Conservation (phyloP, 306 rosid genomes). For the Cicer arietinum region DNA sequence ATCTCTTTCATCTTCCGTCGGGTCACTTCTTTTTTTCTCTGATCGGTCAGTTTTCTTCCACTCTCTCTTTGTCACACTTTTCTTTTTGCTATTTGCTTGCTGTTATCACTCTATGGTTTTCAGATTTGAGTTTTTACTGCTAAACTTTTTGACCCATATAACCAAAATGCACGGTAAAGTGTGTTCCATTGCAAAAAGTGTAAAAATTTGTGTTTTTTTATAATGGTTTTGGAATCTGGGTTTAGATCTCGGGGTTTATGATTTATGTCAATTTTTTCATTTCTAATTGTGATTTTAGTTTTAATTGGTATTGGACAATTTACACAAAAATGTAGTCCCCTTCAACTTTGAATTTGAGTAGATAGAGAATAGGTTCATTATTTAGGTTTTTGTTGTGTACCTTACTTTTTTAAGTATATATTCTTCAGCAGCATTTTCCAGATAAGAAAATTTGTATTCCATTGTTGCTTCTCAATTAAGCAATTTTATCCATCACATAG, state of each 20-base stretch:
- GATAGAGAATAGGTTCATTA: slow-evolving; percentile 29
- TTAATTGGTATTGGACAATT: slow-evolving; percentile 32
- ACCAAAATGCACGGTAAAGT: slow-evolving; percentile 40
- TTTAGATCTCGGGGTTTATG: slow-evolving; percentile 32
- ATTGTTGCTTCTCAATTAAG: slow-evolving; percentile 40
- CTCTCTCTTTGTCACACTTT: slow-evolving; percentile 30
- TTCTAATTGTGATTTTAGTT: not conserved
- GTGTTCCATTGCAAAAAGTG: slow-evolving; percentile 37
- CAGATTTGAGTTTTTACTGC: slow-evolving; percentile 41
- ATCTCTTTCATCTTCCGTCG: slow-evolving; percentile 33
- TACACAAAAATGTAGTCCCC: slow-evolving; percentile 32
- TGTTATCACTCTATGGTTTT: slow-evolving; percentile 29
- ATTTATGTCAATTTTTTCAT: slow-evolving; percentile 32
- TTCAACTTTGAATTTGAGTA: slow-evolving; percentile 32
- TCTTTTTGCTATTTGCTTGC: slow-evolving; percentile 14
- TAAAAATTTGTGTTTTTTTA: slow-evolving; percentile 14
- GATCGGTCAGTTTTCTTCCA: slow-evolving; percentile 60
- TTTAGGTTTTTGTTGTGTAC: slow-evolving; percentile 35
- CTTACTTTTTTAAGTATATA: slow-evolving; percentile 24
- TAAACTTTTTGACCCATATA: slow-evolving; percentile 15
- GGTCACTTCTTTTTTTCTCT: slow-evolving; percentile 41
- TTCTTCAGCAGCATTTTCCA: slow-evolving; percentile 33
- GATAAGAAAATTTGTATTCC: slow-evolving; percentile 38
- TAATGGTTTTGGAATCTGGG: slow-evolving; percentile 55
- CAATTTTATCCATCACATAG: slow-evolving; percentile 36